Conservation (phyloP, 345 rosid species). For the Punica granatum region DNA sequence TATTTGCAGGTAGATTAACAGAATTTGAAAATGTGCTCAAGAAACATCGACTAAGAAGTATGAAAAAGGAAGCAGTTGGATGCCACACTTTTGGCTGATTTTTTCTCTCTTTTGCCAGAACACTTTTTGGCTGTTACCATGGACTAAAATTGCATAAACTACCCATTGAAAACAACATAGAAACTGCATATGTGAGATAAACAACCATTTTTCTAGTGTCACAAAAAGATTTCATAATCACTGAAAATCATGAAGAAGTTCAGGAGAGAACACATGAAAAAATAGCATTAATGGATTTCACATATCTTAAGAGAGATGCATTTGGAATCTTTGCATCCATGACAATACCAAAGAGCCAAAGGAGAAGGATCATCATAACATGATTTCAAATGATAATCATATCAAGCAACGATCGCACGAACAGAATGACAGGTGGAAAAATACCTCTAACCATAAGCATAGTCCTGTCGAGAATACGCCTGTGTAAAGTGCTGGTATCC, state of each 20-base stretch:
- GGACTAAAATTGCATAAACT: neutral
- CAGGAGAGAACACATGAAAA: neutral
- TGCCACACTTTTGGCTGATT: neutral
- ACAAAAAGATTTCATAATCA: neutral
- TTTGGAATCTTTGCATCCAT: neutral
- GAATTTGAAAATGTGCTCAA: too few species aligned
- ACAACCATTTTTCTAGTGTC: neutral
- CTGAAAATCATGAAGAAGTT: neutral
- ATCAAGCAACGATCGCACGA: too few species aligned
- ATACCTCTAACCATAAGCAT: constrained; percentile 61
- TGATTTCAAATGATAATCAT: neutral
- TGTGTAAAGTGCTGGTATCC: constrained; percentile 58
- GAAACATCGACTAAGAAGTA: too few species aligned
- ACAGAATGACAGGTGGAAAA: neutral
- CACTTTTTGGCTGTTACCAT: neutral
- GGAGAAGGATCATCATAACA: neutral
- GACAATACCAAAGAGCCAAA: neutral
- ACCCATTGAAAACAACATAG: neutral
- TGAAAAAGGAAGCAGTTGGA: neutral
- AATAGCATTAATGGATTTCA: neutral
- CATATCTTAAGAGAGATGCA: neutral
- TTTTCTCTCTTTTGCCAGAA: too few species aligned
- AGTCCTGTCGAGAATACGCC: constrained; percentile 50
- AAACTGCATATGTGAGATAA: neutral
- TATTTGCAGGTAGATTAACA: too few species aligned